Evolutionary conservation across 2,329 filamentous ascomycete genomes (phyloP), one percentile per base, ranked within the genome.

Genomic region (Endoconidiophora polonica): DNA sequence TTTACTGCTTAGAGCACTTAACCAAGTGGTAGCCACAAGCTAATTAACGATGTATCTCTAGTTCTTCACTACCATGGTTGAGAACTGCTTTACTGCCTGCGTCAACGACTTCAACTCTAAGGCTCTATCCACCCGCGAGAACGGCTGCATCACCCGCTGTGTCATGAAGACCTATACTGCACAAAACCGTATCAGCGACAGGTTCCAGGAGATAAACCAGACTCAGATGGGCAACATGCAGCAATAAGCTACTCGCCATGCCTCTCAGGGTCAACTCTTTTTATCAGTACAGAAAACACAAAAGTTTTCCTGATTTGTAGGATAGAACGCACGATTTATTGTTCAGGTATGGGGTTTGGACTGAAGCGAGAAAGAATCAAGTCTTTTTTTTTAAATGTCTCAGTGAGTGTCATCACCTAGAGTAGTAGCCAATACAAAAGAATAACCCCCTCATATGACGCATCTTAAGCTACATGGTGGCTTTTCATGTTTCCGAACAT

Each of bases 61-160:
- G 73, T 68, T 77, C 65, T 76, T 76, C 60, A 70, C 68, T 61
- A 80, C 77, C 68, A 74, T 85, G 50, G 83, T 87, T 60, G 81
- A 86, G 66, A 77, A 81, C 69, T 98, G 91, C 78, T 98, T 98
- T 76, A 81, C 86, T 65, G 83, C 91, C 68, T 98, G 91, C 74
- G 79, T 98, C 68, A 90, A 88, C 68, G 88, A 96, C 74, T 98
- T 98, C 77, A 94, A 88, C 62, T 94, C 87, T 70, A 96, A 96
- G 72, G 85, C 86, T 45, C 78, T 98, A 57, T 82, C 84, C 56
- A 76, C 80, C 58, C 82, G 86, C 64, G 91, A 98, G 70, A 83
- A 84, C 62, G 82, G 84, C 65, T 98, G 91, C 71, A 80, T 96
- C 61, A 81, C 86, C 69, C 84, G 87, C 60, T 98, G 91, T 68